A percentile compares a stretch with the other conserved stretches of the same genome.
These are phyloP conservation scores for Pigoraptor vietnamica DNA, from an alignment of 78 protist genomes.

Conservation along the genomic window DNA sequence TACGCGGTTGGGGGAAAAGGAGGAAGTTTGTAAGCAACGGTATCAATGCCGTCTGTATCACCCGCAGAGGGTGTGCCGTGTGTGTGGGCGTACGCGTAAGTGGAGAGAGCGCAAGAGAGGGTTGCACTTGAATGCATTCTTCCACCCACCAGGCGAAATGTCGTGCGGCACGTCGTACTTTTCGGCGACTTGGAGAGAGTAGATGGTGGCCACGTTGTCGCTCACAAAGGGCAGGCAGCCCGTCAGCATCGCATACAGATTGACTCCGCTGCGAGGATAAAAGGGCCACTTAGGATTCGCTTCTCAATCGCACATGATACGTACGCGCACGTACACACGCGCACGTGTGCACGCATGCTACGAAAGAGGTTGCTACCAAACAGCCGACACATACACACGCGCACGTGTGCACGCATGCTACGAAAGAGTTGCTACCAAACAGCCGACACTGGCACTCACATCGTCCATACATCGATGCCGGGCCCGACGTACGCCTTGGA, in stretches of 20 bases:
- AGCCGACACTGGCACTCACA: constrained; percentile 79
- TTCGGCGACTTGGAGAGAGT: neutral
- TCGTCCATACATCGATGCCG: constrained; percentile 70
- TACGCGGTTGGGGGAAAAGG: neutral
- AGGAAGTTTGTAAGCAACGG: neutral
- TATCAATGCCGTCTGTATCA: too few relatives aligned
- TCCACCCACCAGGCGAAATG: neutral
- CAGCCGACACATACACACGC: neutral
- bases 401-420: neutral
- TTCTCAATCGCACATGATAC: neutral
- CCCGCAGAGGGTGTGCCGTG: too few relatives aligned
- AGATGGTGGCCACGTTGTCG: neutral
- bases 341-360: neutral
- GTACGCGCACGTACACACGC: neutral
- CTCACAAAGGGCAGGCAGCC: constrained; percentile 54
- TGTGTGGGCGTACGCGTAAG: too few relatives aligned
- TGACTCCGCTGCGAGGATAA: constrained; percentile 23
- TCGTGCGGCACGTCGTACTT: neutral
- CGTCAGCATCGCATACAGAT: constrained; percentile 30
- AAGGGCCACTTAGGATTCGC: neutral
- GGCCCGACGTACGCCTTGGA: neutral
- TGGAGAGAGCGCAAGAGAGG: too few relatives aligned
- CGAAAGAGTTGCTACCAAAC: neutral
- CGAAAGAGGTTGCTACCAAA: neutral
- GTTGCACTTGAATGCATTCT: too few relatives aligned